Conservation (phyloP, 192 early-diverging fungal species). For the Coemansia sp. region DNA sequence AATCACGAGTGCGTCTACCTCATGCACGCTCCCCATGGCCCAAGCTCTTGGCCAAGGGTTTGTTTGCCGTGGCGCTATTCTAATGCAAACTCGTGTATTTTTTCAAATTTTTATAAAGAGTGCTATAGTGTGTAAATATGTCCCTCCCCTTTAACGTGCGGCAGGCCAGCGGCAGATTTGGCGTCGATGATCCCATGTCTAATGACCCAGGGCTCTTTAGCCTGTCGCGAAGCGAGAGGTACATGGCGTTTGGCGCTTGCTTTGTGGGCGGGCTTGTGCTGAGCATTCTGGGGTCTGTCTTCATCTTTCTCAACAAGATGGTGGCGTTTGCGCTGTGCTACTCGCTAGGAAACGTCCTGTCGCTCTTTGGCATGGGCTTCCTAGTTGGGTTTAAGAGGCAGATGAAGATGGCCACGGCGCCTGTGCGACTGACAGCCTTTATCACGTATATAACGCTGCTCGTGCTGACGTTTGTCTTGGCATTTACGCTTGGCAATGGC, state of each 20-base stretch:
- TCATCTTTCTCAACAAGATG: slow-evolving; percentile 58
- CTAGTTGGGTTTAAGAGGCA: slow-evolving; percentile 84
- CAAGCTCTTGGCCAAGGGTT: background rate
- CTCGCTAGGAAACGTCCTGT: slow-evolving; percentile 85
- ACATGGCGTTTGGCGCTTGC: slow-evolving; percentile 55
- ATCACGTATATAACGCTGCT: slow-evolving; percentile 68
- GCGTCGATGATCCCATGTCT: slow-evolving; percentile 44
- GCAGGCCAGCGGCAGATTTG: slow-evolving; percentile 18
- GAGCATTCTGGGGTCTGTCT: slow-evolving; percentile 65
- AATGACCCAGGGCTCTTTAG: slow-evolving; percentile 46
- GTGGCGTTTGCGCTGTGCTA: slow-evolving; percentile 87
- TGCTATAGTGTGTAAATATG: slow-evolving; percentile 15
- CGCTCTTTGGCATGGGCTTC: slow-evolving; percentile 84
- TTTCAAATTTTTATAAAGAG: background rate
- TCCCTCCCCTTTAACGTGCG: slow-evolving; percentile 48
- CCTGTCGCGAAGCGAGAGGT: slow-evolving; percentile 47
- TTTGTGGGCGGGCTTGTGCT: slow-evolving; percentile 81
- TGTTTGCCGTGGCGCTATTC: background rate
- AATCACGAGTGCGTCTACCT: background rate
- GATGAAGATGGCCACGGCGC: slow-evolving; percentile 79
- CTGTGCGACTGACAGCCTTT: slow-evolving; percentile 73
- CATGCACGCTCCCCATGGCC: background rate
- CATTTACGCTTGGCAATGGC: slow-evolving; percentile 63
- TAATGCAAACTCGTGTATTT: background rate
- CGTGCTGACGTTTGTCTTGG: slow-evolving; percentile 69